These are phyloP conservation scores for Eucalyptus sideroxylon DNA, from an alignment of 345 rosid species.

Conservation along the genomic window DNA sequence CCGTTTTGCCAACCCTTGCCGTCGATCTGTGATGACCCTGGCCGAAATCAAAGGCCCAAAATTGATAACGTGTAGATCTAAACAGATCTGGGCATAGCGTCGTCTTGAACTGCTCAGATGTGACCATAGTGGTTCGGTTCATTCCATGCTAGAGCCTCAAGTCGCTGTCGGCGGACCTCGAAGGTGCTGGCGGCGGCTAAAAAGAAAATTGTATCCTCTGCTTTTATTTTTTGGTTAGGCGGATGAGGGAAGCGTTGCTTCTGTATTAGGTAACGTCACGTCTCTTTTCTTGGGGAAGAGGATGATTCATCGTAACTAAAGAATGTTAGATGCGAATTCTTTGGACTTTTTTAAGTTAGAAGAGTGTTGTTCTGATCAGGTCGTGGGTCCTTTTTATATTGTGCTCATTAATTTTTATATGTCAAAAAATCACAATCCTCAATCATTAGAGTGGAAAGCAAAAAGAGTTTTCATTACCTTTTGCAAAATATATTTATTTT, in stretches of 20 bases:
- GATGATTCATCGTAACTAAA: not conserved
- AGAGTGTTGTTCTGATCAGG: not conserved
- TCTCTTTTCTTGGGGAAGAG: not conserved
- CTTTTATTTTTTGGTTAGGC: not conserved
- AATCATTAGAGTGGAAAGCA: not conserved
- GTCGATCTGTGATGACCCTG: not conserved
- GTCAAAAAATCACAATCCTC: not conserved
- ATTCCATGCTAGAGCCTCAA: not conserved
- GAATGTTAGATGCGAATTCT: not conserved
- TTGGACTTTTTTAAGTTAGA: not conserved
- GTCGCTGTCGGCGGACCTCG: not conserved
- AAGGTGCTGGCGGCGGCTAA: not conserved
- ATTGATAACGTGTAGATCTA: not conserved
- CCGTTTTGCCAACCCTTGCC: not conserved
- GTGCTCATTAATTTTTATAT: not conserved
- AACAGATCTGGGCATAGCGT: not conserved
- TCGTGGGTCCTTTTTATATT: not conserved
- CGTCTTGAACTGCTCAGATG: not conserved
- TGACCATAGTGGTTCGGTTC: not conserved
- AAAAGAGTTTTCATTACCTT: not conserved
- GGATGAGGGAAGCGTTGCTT: not conserved
- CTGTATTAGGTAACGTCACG: not conserved
- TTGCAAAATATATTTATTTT: no score
- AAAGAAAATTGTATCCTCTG: not conserved
- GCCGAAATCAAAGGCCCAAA: not conserved